These are phyloP conservation scores for Kockiozyma suomiensis DNA, from an alignment of 805 yeast species.

Conservation along the genomic window DNA sequence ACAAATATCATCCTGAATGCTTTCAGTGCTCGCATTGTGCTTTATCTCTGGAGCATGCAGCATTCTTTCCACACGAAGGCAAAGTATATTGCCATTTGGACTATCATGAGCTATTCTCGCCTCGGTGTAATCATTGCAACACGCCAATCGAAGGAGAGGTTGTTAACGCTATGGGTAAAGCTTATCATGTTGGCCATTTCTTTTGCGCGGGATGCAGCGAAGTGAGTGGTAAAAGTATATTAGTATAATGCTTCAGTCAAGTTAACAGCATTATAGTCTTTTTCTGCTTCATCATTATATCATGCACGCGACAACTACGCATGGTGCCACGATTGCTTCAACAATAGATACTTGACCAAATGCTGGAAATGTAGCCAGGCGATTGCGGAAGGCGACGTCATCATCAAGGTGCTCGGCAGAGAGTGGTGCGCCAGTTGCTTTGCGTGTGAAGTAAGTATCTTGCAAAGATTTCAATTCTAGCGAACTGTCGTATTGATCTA, in stretches of 20 bases:
- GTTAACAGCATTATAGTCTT: neutral
- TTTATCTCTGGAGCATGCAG: constrained; percentile 29
- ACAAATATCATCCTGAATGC: constrained; percentile 31
- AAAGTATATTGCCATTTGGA: constrained; percentile 42
- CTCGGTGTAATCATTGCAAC: constrained; percentile 39
- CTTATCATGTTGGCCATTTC: constrained; percentile 42
- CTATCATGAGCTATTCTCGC: constrained; percentile 41
- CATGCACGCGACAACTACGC: constrained; percentile 34
- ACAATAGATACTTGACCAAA: constrained; percentile 35
- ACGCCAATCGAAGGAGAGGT: constrained; percentile 41
- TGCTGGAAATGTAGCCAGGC: constrained; percentile 41
- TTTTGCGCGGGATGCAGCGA: constrained; percentile 41
- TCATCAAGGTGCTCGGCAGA: constrained; percentile 40
- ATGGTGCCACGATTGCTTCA: constrained; percentile 39
- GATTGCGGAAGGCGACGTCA: constrained; percentile 30
- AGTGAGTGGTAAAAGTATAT: constrained; percentile 4
- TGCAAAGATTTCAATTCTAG: neutral
- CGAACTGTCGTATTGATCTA: neutral
- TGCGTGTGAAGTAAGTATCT: constrained; percentile 36
- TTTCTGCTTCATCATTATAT: constrained; percentile 35
- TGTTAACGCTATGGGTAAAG: constrained; percentile 38
- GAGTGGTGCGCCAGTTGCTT: constrained; percentile 42
- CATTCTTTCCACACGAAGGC: constrained; percentile 31
- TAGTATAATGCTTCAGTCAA: too few relatives aligned
- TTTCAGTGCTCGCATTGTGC: constrained; percentile 32